Percentiles rank a stretch among this genome's conserved stretches.
Evolutionary conservation across 345 rosid species (phyloP).

Genomic region (Garcia nutans): DNA sequence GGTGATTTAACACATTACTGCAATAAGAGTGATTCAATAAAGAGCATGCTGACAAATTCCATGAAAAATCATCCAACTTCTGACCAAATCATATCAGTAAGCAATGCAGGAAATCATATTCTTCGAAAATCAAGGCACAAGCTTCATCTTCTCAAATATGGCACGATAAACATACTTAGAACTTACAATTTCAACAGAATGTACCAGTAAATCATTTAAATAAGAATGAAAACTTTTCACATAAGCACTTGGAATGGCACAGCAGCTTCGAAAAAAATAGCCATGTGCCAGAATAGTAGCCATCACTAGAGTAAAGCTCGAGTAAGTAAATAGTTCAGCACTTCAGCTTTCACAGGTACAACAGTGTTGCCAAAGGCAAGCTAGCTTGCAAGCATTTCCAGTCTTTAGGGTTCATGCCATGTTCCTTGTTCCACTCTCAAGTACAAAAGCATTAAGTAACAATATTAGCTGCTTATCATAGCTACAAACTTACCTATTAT

Average conservation of each 20-base stretch:
- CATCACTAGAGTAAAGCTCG: no score
- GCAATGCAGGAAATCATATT: not conserved
- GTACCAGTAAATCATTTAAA: not conserved
- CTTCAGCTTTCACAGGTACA: no score
- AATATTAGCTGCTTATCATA: constrained; percentile 6
- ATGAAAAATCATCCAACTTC: not conserved
- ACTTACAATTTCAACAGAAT: not conserved
- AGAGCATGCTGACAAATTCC: not conserved
- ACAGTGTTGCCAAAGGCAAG: not conserved
- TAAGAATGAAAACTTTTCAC: not conserved
- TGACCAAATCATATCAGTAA: not conserved
- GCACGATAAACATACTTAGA: not conserved
- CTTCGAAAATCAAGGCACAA: not conserved
- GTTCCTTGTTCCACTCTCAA: not conserved
- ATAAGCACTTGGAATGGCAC: not conserved
- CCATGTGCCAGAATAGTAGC: not conserved
- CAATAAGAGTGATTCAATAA: not conserved
- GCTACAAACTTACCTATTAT: constrained; percentile 56
- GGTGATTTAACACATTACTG: not conserved
- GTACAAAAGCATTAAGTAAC: not conserved
- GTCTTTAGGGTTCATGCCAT: not conserved
- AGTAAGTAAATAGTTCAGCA: no score
- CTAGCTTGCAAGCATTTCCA: no score
- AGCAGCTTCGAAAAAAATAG: not conserved
- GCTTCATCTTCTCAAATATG: not conserved